Base-by-base conservation (phyloP, 805 yeast species). In the Dipodascus geniculatus region DNA sequence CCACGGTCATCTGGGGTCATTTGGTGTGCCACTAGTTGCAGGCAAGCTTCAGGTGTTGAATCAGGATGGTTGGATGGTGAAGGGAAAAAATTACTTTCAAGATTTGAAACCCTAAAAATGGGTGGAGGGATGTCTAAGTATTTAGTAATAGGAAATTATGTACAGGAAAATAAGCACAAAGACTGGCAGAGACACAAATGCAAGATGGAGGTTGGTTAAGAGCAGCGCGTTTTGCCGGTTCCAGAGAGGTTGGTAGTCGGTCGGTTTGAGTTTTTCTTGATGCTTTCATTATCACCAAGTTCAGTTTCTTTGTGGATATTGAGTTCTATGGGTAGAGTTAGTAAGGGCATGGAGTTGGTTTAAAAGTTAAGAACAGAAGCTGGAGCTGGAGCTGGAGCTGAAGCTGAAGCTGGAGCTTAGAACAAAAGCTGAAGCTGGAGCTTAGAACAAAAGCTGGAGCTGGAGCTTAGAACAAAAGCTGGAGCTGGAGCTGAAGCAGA, bases 261-360 rank as follows among this genome's bases (percentile, higher is more conserved):
- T n/a, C 28, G 4, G 16, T 48, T 22, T 48, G 49, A 23, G 16
- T 42, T 20, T 57, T 71, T 77, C 65, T 83, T 85, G 60, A 87
- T 76, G 49, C 81, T 75, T 35, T 89, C 95, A 66, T 91, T 91
- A 64, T 89, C 96, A 19, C 97, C 98, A 52, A 91, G 72, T 68
- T 91, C 98, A 0, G 95, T 86, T 50, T 84, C 80, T 50, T 79
- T 69, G 64, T 88, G 96, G 60, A 91, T 82, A 59, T 83, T 83
- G 61, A 91, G 73, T 51, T 70, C 68, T 65, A 28, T 28, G 35
- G n/a, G n/a, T n/a, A n/a, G n/a, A n/a, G n/a, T n/a, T n/a, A n/a
- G n/a, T n/a, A n/a, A n/a, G n/a, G n/a, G n/a, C n/a, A n/a, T n/a
- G n/a, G n/a, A n/a, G n/a, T n/a, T n/a, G n/a, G n/a, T n/a, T n/a